These are phyloP conservation scores for Cystobasidium tubakii DNA, from an alignment of 768 basidiomycete genomes.

Conservation along the genomic window DNA sequence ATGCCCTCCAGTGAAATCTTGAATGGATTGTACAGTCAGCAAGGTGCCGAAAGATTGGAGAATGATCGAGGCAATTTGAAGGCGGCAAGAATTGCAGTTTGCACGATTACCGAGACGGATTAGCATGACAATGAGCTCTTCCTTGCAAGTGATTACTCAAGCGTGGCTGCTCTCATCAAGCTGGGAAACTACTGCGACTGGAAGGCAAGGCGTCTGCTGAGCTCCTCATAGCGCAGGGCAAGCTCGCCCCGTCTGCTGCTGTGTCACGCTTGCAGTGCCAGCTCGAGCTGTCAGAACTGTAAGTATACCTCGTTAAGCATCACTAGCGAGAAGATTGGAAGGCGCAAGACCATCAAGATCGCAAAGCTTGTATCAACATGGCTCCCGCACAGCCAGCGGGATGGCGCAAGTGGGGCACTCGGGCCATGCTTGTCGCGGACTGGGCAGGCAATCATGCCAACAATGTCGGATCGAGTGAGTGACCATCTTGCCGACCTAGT, in stretches of 20 bases:
- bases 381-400: conserved; percentile 6
- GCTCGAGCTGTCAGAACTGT: too few species aligned
- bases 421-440: conserved; percentile 11
- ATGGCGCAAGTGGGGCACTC: conserved; percentile 20
- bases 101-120: too few species aligned
- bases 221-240: too few species aligned
- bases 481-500: not conserved
- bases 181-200: too few species aligned
- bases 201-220: too few species aligned
- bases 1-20: not conserved
- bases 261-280: too few species aligned
- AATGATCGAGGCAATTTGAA: not conserved
- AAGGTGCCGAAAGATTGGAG: not conserved
- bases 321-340: not conserved
- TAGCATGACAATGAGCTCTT: too few species aligned
- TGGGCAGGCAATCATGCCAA: conserved; percentile 25
- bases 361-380: not conserved
- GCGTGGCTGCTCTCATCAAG: too few species aligned
- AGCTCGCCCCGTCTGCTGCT: too few species aligned
- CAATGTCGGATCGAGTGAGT: not conserved
- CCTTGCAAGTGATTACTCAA: too few species aligned
- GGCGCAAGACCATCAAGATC: not conserved
- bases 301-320: too few species aligned
- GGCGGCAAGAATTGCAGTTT: not conserved
- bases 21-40: not conserved